A percentile compares a stretch with the other conserved stretches of the same genome.
Conservation (phyloP, 179 eudicot genomes). For the Silene noctiflora region DNA sequence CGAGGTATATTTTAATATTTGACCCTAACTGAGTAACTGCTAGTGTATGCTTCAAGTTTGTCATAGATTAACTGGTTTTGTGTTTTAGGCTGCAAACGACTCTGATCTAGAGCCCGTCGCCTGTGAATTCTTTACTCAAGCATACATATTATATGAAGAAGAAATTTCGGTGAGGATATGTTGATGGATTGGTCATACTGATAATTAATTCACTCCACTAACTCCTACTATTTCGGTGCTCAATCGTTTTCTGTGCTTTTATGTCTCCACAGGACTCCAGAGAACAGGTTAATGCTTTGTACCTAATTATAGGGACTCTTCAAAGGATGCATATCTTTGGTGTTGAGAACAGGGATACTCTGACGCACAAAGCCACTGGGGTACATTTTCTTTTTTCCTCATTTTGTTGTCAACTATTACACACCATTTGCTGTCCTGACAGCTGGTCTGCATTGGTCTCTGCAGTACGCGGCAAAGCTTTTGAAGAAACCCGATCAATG, state of each 20-base stretch:
- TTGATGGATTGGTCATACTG: slow-evolving; percentile 3
- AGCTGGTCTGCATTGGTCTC: slow-evolving; percentile 1
- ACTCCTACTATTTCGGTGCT: not conserved
- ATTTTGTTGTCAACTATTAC: not conserved
- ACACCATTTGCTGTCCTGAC: not conserved
- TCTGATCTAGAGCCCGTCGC: slow-evolving; percentile 90
- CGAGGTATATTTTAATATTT: slow-evolving; percentile 49
- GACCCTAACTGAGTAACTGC: not conserved
- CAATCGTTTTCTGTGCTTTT: slow-evolving; percentile 2
- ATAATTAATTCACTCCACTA: not conserved
- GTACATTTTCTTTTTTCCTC: slow-evolving; percentile 36
- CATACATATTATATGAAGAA: slow-evolving; percentile 90
- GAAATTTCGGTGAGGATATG: slow-evolving; percentile 69
- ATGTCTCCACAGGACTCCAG: slow-evolving; percentile 58
- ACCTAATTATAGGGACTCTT: slow-evolving; percentile 85
- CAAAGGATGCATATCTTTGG: slow-evolving; percentile 86
- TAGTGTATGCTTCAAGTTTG: slow-evolving; percentile 4
- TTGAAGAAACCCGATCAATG: slow-evolving; percentile 95
- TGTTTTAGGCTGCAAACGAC: slow-evolving; percentile 78
- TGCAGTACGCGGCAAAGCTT: slow-evolving; percentile 94
- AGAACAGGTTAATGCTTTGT: slow-evolving; percentile 91
- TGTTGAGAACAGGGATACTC: slow-evolving; percentile 88
- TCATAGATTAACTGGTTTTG: slow-evolving; percentile 12
- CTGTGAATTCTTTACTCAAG: slow-evolving; percentile 93
- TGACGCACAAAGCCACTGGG: slow-evolving; percentile 98